These are phyloP conservation scores for Annulohypoxylon bovei DNA, from an alignment of 495 filamentous ascomycete species.

Conservation along the genomic window DNA sequence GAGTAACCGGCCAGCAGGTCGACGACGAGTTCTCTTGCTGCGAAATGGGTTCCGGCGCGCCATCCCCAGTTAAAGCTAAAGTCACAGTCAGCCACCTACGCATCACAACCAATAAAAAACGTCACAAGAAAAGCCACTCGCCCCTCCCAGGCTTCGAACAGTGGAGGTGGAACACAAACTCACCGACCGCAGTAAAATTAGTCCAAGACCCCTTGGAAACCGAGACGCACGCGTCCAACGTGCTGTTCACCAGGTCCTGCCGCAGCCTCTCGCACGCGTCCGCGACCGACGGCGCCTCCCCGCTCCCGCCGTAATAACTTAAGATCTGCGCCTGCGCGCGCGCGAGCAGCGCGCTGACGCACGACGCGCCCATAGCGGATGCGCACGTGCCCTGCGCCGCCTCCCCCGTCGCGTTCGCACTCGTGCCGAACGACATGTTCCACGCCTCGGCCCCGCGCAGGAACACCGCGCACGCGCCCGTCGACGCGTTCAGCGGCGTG, in stretches of 20 bases:
- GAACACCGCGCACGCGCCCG: conserved; percentile 38
- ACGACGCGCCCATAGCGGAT: conserved; percentile 33
- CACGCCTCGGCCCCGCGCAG: conserved; percentile 20
- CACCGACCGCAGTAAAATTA: conserved; percentile 32
- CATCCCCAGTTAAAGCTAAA: conserved; percentile 34
- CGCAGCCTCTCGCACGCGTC: conserved; percentile 27
- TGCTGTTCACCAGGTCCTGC: conserved; percentile 16
- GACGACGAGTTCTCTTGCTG: conserved; percentile 31
- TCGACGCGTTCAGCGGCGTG: neutral
- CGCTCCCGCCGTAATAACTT: neutral
- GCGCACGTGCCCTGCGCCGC: conserved; percentile 31
- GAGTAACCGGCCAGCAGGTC: conserved; percentile 42
- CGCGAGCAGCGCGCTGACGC: conserved; percentile 28
- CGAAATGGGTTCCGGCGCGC: conserved; percentile 12
- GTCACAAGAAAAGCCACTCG: neutral
- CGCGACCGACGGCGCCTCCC: neutral
- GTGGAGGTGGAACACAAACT: conserved; percentile 5
- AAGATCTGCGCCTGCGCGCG: conserved; percentile 7
- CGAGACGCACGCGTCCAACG: conserved; percentile 15
- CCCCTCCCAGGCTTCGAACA: neutral
- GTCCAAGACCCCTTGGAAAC: conserved; percentile 22
- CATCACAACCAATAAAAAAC: neutral
- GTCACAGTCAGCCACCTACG: conserved; percentile 12
- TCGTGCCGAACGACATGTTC: neutral
- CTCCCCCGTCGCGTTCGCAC: neutral